Percentiles rank a stretch among this genome's conserved stretches.
phyloP scores from a whole-genome alignment of 352 stramenopile genomes.

The Phytophthora cajani region DNA sequence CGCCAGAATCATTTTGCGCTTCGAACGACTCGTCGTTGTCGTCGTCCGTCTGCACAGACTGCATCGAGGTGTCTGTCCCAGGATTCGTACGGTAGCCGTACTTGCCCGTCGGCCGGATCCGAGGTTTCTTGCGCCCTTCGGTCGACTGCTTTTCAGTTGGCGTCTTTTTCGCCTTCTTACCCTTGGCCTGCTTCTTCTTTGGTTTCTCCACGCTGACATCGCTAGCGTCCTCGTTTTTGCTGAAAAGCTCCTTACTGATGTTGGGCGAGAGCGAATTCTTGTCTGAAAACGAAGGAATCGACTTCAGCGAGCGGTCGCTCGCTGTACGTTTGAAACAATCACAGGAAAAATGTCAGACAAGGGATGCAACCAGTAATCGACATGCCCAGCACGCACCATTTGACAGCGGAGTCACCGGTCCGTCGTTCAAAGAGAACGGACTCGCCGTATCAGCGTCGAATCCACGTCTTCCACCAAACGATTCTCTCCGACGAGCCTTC shows the following conservation, averaged over 20 bases:
- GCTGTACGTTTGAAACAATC: slow-evolving; percentile 30
- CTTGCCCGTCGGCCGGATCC: slow-evolving; percentile 43
- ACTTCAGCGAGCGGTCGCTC: slow-evolving; percentile 67
- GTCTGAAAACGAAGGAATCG: slow-evolving; percentile 65
- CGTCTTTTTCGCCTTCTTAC: slow-evolving; percentile 38
- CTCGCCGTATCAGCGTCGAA: slow-evolving; percentile 57
- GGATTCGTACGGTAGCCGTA: slow-evolving; percentile 59
- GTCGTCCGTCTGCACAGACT: slow-evolving; percentile 59
- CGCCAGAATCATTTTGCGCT: slow-evolving; percentile 46
- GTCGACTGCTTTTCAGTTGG: slow-evolving; percentile 22
- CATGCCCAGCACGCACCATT: slow-evolving; percentile 50
- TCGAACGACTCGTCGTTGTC: slow-evolving; percentile 68
- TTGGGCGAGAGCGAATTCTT: slow-evolving; percentile 54
- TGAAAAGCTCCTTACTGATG: slow-evolving; percentile 70
- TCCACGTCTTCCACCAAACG: slow-evolving; percentile 42
- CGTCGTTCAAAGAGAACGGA: slow-evolving; percentile 69
- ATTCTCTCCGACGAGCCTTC: slow-evolving; percentile 45
- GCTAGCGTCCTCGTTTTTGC: slow-evolving; percentile 33
- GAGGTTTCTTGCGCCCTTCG: slow-evolving; percentile 36
- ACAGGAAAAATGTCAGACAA: slow-evolving; percentile 2
- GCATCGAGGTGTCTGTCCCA: slow-evolving; percentile 50
- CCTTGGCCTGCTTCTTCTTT: slow-evolving; percentile 40
- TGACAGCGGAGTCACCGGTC: slow-evolving; percentile 67
- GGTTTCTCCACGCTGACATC: slow-evolving; percentile 39
- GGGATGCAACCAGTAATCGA: neutral